Evolutionary conservation across 139 green algal species (phyloP).

Genomic region (Chlamydomonas eustigma): DNA sequence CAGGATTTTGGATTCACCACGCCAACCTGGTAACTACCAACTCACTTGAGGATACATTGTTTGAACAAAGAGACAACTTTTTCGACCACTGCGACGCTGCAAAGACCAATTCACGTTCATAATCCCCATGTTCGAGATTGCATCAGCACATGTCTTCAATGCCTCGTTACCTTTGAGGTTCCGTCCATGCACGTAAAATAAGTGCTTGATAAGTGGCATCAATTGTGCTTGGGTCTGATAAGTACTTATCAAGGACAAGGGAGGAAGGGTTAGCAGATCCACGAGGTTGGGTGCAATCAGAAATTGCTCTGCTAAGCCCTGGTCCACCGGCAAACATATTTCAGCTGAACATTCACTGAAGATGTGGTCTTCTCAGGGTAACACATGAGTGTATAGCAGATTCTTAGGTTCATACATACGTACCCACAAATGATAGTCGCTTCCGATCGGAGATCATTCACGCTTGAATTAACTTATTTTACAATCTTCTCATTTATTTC

Average conservation of each 20-base stretch:
- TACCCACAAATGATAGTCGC: too few relatives aligned
- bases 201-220: constrained; percentile 24
- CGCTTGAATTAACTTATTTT: too few relatives aligned
- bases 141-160: not conserved
- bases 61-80: constrained; percentile 23
- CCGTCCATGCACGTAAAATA: constrained; percentile 12
- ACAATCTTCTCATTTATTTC: too few relatives aligned
- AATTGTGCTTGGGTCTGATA: constrained; percentile 4
- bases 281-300: constrained; percentile 15
- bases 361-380: too few relatives aligned
- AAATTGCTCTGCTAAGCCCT: constrained; percentile 15
- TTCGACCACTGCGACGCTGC: constrained; percentile 23
- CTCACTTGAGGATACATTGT: constrained; percentile 17
- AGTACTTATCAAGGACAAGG: not conserved
- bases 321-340: constrained; percentile 1
- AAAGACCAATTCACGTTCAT: not conserved
- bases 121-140: not conserved
- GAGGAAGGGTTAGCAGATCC: not conserved
- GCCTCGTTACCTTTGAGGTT: constrained; percentile 28
- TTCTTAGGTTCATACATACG: too few relatives aligned
- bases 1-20: too few relatives aligned
- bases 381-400: too few relatives aligned
- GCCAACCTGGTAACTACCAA: too few relatives aligned
- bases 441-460: too few relatives aligned
- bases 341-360: too few relatives aligned